phyloP scores from a whole-genome alignment of 176 grass and related monocot species.

The Cocos nucifera region DNA sequence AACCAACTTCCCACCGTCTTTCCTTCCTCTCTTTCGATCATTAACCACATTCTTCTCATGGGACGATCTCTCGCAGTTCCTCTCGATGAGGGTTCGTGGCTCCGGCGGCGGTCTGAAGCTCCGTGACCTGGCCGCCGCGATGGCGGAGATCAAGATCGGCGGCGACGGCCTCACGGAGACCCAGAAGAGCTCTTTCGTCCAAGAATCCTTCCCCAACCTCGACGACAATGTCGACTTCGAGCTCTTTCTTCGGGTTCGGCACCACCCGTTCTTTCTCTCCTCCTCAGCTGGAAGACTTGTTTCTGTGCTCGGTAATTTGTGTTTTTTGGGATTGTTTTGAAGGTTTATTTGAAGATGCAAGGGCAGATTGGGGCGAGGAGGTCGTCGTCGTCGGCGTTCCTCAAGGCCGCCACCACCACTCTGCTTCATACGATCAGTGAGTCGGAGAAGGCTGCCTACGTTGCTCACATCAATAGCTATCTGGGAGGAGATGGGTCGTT shows the following conservation, averaged over 20 bases:
- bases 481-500: constrained; percentile 62
- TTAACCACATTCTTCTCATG: no score
- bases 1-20: no score
- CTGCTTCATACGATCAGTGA: constrained; percentile 97
- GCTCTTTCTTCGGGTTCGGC: constrained; percentile 54
- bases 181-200: constrained; percentile 44
- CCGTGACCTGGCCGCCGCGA: constrained; percentile 52
- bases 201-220: constrained; percentile 31
- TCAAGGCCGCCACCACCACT: constrained; percentile 82
- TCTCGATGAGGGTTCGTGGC: constrained; percentile 25
- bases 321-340: not conserved
- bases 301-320: not conserved
- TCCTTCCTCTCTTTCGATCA: no score
- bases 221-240: constrained; percentile 56
- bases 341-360: constrained; percentile 71
- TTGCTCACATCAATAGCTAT: constrained; percentile 85
- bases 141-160: constrained; percentile 27
- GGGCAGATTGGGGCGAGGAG: constrained; percentile 29
- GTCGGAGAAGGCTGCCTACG: constrained; percentile 89
- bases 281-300: not conserved
- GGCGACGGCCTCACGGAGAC: constrained; percentile 32
- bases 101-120: constrained; percentile 37
- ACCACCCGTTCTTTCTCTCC: not conserved
- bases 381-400: constrained; percentile 25
- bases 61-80: constrained; percentile 22